Conservation (phyloP, 1,139 yeast genomes). For the Suhomyces panamericanus region DNA sequence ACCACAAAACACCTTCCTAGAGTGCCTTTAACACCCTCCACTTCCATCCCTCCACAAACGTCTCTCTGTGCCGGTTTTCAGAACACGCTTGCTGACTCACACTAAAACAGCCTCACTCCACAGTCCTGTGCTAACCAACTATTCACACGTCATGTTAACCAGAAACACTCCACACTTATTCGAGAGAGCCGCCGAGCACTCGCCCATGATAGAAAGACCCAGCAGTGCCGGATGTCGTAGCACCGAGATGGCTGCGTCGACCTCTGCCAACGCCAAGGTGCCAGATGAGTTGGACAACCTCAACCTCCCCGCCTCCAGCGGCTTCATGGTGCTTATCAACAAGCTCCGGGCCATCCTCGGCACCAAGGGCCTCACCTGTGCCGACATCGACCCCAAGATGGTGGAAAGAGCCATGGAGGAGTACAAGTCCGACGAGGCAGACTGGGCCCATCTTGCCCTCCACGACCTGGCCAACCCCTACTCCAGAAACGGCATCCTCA, state of each 20-base stretch:
- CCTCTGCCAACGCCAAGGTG: neutral
- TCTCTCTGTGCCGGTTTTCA: neutral
- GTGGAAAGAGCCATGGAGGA: conserved; percentile 48
- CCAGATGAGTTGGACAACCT: conserved; percentile 11
- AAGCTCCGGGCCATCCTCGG: conserved; percentile 36
- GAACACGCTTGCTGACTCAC: too few species aligned
- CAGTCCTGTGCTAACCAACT: too few species aligned
- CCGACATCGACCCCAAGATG: conserved; percentile 56
- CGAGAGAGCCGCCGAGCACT: conserved; percentile 4
- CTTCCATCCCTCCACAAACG: neutral
- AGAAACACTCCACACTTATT: conserved; percentile 12
- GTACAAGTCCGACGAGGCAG: conserved; percentile 49
- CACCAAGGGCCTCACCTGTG: conserved; percentile 38
- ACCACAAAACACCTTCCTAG: too few species aligned
- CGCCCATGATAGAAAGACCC: conserved; percentile 4
- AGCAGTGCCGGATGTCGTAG: conserved; percentile 1
- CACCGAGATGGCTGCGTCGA: neutral
- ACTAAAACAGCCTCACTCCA: too few species aligned
- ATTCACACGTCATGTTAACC: conserved; percentile 6
- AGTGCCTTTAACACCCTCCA: neutral
- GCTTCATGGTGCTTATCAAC: conserved; percentile 23
- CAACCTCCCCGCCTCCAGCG: conserved; percentile 22
- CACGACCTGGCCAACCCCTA: conserved; percentile 53
- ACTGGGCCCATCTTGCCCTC: conserved; percentile 63
- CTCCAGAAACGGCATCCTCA: conserved; percentile 65